Evolutionary conservation across 306 rosid genomes (phyloP), one percentile per base, ranked within the genome.

Genomic region (Vicia faba): DNA sequence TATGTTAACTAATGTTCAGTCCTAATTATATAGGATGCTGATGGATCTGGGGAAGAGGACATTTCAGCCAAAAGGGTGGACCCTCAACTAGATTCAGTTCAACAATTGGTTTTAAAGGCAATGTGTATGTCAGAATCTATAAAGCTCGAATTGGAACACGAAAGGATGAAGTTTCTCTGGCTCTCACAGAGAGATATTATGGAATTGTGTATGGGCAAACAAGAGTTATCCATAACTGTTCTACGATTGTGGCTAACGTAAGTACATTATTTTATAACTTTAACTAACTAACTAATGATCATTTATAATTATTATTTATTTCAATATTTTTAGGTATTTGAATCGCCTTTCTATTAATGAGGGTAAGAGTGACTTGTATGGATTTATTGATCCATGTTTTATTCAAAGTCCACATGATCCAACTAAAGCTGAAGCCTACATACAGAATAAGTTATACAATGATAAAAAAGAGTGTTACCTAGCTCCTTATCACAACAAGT

Each of bases 101-200:
- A 55, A 55, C 61, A 55, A 28, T 13, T 55, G 61, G 61, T 55
- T 28, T 55, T 55, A 55, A 55, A 55, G 11, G 39, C 61, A 5
- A 28, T 55, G 61, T 26, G 18, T 55, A 55, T 55, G 61, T 28
- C 61, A 26, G 61, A 28, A 26, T 55, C 61, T 55, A 55, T 55
- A 55, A 55, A 28, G 39, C 19, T 55, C 10, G 61, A 55, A 7
- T 28, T 55, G 61, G 61, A 55, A 55, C 61, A 55, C 19, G 39
- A 55, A 5, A 28, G n/a, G 11, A 55, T 28, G 19, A 28, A 55
- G 36, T 26, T 29, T 55, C 18, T 55, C 14, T 55, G 39, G 39
- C 61, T 55, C 19, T 55, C 61, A 55, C 61, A 55, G 20, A 55
- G 61, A 55, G 61, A 55, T 26, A 28, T 55, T 55, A 55, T 55